Conservation (phyloP, 305 asterid genomes). For the Fraxinus dipetala region DNA sequence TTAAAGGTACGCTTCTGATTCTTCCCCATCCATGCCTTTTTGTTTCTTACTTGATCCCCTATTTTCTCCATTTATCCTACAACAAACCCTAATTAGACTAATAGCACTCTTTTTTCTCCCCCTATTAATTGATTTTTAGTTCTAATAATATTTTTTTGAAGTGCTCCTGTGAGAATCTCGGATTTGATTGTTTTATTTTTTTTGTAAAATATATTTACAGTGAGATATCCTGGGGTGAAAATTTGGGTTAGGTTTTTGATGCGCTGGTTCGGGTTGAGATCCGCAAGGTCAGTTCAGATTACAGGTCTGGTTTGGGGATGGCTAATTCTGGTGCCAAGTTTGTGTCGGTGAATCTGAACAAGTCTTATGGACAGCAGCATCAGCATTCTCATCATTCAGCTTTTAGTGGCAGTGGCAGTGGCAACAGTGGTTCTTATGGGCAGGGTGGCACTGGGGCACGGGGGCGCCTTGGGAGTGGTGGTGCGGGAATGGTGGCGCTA, state of each 20-base stretch:
- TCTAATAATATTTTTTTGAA: not conserved
- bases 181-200: constrained; percentile 20
- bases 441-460: constrained; percentile 46
- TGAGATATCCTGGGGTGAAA: constrained; percentile 35
- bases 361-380: constrained; percentile 74
- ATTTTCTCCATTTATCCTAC: not conserved
- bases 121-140: not conserved
- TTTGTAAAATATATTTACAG: constrained; percentile 19
- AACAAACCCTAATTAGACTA: constrained; percentile 14
- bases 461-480: constrained; percentile 53
- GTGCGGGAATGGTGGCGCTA: constrained; percentile 81
- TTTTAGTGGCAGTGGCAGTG: constrained; percentile 47
- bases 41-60: constrained; percentile 26
- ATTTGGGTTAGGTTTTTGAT: constrained; percentile 52
- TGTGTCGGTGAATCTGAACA: constrained; percentile 78
- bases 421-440: constrained; percentile 53
- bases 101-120: not conserved
- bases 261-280: constrained; percentile 54
- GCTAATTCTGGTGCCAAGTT: constrained; percentile 87
- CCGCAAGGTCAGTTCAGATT: constrained; percentile 36
- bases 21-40: not conserved
- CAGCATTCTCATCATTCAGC: constrained; percentile 42
- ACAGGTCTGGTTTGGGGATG: constrained; percentile 55
- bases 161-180: constrained; percentile 9
- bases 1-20: not conserved